These are phyloP conservation scores for Dictyostelium capitatum DNA, from an alignment of 78 protist species.

Conservation along the genomic window DNA sequence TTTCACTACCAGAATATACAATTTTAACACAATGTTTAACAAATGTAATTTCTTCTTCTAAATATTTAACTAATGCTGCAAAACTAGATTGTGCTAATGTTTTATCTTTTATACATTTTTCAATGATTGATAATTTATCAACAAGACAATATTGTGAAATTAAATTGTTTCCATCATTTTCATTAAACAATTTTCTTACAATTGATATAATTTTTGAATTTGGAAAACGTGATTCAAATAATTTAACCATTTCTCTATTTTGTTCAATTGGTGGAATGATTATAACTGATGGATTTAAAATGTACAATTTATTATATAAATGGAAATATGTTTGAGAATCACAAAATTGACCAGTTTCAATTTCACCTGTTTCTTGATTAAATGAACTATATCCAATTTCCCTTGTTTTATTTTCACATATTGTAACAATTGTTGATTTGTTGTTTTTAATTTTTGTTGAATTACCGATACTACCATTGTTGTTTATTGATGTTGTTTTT, in stretches of 20 bases:
- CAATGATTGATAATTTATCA: constrained; percentile 4
- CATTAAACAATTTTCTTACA: constrained; percentile 50
- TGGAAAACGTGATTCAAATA: constrained; percentile 18
- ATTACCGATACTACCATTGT: too few species aligned
- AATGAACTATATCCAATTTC: constrained; percentile 57
- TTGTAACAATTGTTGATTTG: background rate
- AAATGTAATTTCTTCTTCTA: constrained; percentile 47
- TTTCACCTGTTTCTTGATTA: constrained; percentile 22
- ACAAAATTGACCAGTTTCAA: constrained; percentile 75
- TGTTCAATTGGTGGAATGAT: constrained; percentile 55
- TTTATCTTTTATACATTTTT: constrained; percentile 6
- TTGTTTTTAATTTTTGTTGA: background rate
- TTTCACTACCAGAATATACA: constrained; percentile 37
- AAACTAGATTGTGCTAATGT: constrained; percentile 38
- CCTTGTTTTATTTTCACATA: constrained; percentile 51
- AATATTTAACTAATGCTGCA: constrained; percentile 31
- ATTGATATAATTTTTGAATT: constrained; percentile 2
- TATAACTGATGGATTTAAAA: constrained; percentile 10
- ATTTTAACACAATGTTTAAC: constrained; percentile 25
- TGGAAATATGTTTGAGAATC: constrained; percentile 77
- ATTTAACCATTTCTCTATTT: constrained; percentile 48
- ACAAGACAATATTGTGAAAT: constrained; percentile 18
- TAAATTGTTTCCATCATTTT: constrained; percentile 6
- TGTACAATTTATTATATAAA: constrained; percentile 49
- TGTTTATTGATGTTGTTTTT: too few species aligned